Evolutionary conservation across 2,329 filamentous ascomycete species (phyloP).

Genomic region (Zalaria obscura): DNA sequence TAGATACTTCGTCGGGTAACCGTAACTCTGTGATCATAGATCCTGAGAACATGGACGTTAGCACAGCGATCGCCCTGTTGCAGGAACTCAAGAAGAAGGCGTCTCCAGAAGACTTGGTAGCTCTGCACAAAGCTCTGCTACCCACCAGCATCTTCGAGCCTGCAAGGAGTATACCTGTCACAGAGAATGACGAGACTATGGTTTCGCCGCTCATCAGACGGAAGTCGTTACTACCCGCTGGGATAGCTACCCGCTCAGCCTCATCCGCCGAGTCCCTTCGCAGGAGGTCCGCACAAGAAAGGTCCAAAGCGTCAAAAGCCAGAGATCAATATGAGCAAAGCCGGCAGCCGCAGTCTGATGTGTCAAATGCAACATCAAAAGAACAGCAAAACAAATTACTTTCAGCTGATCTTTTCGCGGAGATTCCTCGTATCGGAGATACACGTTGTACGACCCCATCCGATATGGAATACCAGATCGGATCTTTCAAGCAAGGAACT

Average conservation of each 20-base stretch:
- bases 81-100: constrained; percentile 34
- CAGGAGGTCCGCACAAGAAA: neutral
- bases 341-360: neutral
- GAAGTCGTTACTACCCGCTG: constrained; percentile 26
- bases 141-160: constrained; percentile 16
- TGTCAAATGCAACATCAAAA: neutral
- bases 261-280: neutral
- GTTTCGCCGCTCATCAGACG: constrained; percentile 16
- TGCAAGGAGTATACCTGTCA: constrained; percentile 2
- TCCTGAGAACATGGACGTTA: constrained; percentile 22
- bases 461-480: constrained; percentile 28
- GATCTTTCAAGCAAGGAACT: constrained; percentile 26
- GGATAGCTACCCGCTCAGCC: constrained; percentile 14
- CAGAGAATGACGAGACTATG: constrained; percentile 1
- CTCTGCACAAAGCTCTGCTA: constrained; percentile 22
- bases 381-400: constrained; percentile 4
- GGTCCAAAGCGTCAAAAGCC: too few species aligned
- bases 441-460: constrained; percentile 5
- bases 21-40: constrained; percentile 2
- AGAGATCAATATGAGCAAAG: neutral
- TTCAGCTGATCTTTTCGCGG: constrained; percentile 10
- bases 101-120: constrained; percentile 32
- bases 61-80: constrained; percentile 29
- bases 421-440: constrained; percentile 5
- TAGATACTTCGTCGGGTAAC: neutral